Conservation (phyloP, 352 stramenopile genomes). For the Phytophthora kernoviae region DNA sequence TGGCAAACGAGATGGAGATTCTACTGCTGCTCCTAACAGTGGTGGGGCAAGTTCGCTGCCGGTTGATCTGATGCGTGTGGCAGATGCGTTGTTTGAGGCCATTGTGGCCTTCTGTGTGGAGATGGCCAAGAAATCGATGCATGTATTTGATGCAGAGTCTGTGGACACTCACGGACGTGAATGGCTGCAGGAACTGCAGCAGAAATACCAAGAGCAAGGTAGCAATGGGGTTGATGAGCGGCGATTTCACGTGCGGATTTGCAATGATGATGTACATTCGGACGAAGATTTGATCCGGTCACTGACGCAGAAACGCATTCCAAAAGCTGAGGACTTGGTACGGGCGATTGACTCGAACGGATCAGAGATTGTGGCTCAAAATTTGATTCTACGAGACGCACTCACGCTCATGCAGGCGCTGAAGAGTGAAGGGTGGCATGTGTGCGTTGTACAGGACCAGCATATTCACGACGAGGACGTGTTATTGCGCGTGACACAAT, state of each 20-base stretch:
- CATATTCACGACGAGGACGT: slow-evolving; percentile 79
- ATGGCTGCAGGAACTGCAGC: slow-evolving; percentile 34
- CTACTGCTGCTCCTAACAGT: slow-evolving; percentile 16
- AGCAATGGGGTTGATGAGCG: slow-evolving; percentile 33
- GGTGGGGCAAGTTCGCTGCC: slow-evolving; percentile 34
- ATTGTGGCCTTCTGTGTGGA: slow-evolving; percentile 77
- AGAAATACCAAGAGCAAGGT: slow-evolving; percentile 26
- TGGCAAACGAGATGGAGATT: slow-evolving; percentile 42
- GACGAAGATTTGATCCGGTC: slow-evolving; percentile 96
- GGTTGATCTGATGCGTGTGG: slow-evolving; percentile 50
- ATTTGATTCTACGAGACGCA: slow-evolving; percentile 62
- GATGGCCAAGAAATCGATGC: slow-evolving; percentile 75
- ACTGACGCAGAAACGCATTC: slow-evolving; percentile 79
- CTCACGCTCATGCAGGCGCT: slow-evolving; percentile 80
- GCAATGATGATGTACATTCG: slow-evolving; percentile 99
- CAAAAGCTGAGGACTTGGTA: slow-evolving; percentile 60
- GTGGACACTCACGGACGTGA: slow-evolving; percentile 57
- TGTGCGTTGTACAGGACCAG: slow-evolving; percentile 75
- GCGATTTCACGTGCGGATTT: slow-evolving; percentile 92
- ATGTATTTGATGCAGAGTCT: slow-evolving; percentile 67
- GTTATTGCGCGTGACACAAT: slow-evolving; percentile 67
- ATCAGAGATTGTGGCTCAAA: slow-evolving; percentile 63
- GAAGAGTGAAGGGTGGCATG: slow-evolving; percentile 81
- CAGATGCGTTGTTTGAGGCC: slow-evolving; percentile 67
- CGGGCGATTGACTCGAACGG: slow-evolving; percentile 78